Base-by-base conservation (phyloP, 768 basidiomycete species). In the Mycena galericulata region DNA sequence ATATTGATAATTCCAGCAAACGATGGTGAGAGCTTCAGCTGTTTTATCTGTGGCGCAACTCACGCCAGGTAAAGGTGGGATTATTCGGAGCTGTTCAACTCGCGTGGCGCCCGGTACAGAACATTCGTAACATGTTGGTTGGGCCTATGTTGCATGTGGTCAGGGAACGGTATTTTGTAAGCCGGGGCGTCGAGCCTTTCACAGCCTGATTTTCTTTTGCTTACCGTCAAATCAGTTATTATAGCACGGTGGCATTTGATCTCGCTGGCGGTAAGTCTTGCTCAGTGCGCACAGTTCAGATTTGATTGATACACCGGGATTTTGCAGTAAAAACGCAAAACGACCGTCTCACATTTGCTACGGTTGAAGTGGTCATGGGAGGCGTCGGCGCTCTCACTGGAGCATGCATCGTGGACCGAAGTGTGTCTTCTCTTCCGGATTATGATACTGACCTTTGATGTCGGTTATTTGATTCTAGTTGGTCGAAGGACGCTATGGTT, bases 1-100 rank as follows among this genome's bases (percentile, higher is more conserved):
- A 85, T 6, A 36, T 36, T 69, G 87, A 82, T n/a, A n/a, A n/a
- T 17, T 82, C 86, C 10, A 87, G 88, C 74, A 88, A 88, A 73
- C 77, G 84, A 56, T 89, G 87, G 88, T 87, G 71, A 69, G 83
- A 58, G 8, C n/a, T 27, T 27, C 18, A 4, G 14, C 11, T 24
- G 22, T 49, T 45, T 49, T 53, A 20, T 50, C 27, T 17, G 57
- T 22, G 27, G 15, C 41, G 41, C 8, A 3, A 2, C 40, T 29
- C 46, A 62, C 22, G 9, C 5, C 11, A 4, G 11, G 11, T 18
- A 6, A 54, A 83, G 82, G 82, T 83, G 83, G 81, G 83, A 90
- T 15, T 89, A 86, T 74, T 82, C 82, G 3, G 86, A 82, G 55
- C 79, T 87, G 22, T 81, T 87, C 75, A 82, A 81, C 51, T 85